Base-by-base conservation (phyloP, 768 basidiomycete genomes). In the Termitomyces sp. region DNA sequence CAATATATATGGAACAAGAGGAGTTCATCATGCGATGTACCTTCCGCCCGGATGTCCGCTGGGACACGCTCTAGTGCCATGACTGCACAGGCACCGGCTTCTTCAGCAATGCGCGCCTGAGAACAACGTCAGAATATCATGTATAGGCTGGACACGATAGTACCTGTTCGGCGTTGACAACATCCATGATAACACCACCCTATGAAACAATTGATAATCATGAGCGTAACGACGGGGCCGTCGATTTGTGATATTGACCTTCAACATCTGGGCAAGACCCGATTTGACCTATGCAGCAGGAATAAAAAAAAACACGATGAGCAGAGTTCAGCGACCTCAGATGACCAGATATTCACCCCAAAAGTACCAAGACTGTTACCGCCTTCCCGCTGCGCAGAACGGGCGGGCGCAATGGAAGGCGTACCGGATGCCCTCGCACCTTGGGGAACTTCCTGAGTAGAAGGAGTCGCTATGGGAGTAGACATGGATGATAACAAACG, bases 21-120 rank as follows among this genome's bases (percentile, higher is more conserved):
- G 36, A 44, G 41, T 48, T 49, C 32, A 46, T 54, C 36, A 53
- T 35, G 55, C 38, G 44, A 50, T 55, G 49, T 32, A 77, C 77
- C 96, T 69, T 92, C 78, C 18, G 80, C 80, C 60, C 96, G 83
- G 67, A 99, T 98, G 68, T 98, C 94, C 13, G 95, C 94, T 10
- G 96, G 96, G 3, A 99, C 92, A 57, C 94, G 81, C 72, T 97
- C 93, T 33, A 95, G 82, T 4, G 93, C 93, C 96, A 99, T 98
- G 61, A 99, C 96, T 58, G 96, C 96, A 69, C 92, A 94, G 7
- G 96, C 96, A 47, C 96, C 96, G 9, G 96, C 96, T 68, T 94
- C 93, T 69, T 98, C 96, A 46, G 96, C 96, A 65, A 98, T 94
- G 60, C 90, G 89, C 58, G 96, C 96, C 88, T 95, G 62, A 53